Base-by-base conservation (phyloP, 2,329 filamentous ascomycete genomes). In the Dichotomopilus funicola region DNA sequence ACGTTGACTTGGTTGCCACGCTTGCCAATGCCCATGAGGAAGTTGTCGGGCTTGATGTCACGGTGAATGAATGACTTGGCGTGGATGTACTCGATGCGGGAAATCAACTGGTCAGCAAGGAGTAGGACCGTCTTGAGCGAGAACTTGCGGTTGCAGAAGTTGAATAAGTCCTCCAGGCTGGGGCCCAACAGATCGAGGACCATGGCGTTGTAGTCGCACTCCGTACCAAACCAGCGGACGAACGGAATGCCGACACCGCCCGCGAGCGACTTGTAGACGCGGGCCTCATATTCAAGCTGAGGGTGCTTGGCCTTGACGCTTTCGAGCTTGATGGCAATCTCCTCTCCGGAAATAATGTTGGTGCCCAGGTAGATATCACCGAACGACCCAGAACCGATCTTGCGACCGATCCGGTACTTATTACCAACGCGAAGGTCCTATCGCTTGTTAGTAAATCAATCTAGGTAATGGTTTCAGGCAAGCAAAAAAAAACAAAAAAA, bases 151-250 rank as follows among this genome's bases (percentile, higher is more conserved):
- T 97, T 97, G 85, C 94, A 99, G 75, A 97, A 97, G 83, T 99
- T 97, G 89, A 99, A 99, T 37, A 99, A 82, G 71, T 99, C 94
- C 76, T 99, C 94, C 74, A 99, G 77, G 68, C 88, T 94, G 64
- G 94, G 94, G 41, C 94, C 94, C 56, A 99, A 88, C 33, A 99
- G 86, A 70, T 99, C 94, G 63, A 97, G 85, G 51, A 99, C 94
- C 94, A 99, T 97, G 72, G 94, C 94, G 76, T 99, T 97, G 85
- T 99, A 97, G 78, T 97, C 94, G 75, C 92, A 97, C 77, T 99
- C 94, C 59, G 92, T 97, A 65, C 94, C 94, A 74, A 97, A 99
- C 94, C 94, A 99, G 75, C 92, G 91, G 70, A 99, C 94, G 69
- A 97, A 97, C 48, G 94, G 94, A 63, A 99, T 99, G 59, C 94